Conservation (phyloP, 805 yeast species). For the Cyberlindnera mycetangii region DNA sequence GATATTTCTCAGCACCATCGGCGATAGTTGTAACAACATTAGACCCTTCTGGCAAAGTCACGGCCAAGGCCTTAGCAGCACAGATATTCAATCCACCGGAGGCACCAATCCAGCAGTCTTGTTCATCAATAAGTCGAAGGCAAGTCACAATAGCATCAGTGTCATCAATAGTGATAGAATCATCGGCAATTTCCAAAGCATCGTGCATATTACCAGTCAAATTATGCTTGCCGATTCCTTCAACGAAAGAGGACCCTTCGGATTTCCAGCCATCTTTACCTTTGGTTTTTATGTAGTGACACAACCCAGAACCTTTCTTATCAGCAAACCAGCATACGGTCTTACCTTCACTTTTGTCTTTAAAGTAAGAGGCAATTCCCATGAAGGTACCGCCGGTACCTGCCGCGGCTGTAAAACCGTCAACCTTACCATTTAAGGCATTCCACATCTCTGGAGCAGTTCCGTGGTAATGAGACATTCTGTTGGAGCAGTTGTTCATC, state of each 20-base stretch:
- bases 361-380: conserved; percentile 67
- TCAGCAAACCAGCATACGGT: conserved; percentile 63
- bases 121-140: conserved; percentile 19
- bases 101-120: conserved; percentile 25
- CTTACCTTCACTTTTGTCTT: conserved; percentile 37
- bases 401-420: conserved; percentile 69
- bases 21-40: conserved; percentile 27
- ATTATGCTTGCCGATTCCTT: conserved; percentile 26
- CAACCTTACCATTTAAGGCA: conserved; percentile 51
- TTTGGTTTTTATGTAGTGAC: conserved; percentile 17
- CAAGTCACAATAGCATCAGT: conserved; percentile 19
- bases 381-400: conserved; percentile 87
- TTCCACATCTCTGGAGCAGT: conserved; percentile 79
- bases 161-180: conserved; percentile 19
- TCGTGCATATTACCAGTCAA: conserved; percentile 26
- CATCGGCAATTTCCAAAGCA: conserved; percentile 22
- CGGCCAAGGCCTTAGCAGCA: conserved; percentile 23
- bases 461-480: conserved; percentile 63
- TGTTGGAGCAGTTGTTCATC: conserved; percentile 74
- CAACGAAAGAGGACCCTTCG: conserved; percentile 25
- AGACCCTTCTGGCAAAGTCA: conserved; percentile 25
- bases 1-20: conserved; percentile 25
- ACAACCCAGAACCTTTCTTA: conserved; percentile 80
- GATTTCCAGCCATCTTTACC: conserved; percentile 22
- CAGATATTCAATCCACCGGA: conserved; percentile 25